A percentile compares a stretch with the other conserved stretches of the same genome.
Evolutionary conservation across 331 rosid species (phyloP).

Genomic region (Quercus tomentella): DNA sequence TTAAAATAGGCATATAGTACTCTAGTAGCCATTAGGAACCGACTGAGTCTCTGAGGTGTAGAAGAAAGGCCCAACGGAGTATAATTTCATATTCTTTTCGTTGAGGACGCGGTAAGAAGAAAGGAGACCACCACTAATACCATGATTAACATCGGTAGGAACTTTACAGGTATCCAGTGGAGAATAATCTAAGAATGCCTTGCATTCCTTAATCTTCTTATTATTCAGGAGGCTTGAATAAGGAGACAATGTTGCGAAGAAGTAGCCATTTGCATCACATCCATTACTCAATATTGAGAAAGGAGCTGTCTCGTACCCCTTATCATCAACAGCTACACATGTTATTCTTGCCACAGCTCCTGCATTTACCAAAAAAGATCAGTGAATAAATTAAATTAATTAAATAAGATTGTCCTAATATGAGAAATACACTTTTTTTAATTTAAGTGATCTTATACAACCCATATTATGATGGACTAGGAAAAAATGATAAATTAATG

Average conservation of each 20-base stretch:
- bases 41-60: constrained; percentile 27
- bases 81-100: constrained; percentile 22
- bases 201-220: constrained; percentile 19
- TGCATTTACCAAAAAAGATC: background rate
- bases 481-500: no score
- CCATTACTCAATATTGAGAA: constrained; percentile 8
- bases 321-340: constrained; percentile 16
- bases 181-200: constrained; percentile 10
- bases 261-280: constrained; percentile 29
- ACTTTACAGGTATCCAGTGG: constrained; percentile 37
- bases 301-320: constrained; percentile 3
- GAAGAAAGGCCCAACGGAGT: constrained; percentile 44
- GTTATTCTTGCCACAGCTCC: constrained; percentile 26
- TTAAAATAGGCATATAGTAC: background rate
- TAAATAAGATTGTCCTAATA: no score
- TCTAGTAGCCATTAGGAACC: constrained; percentile 3
- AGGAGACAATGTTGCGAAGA: constrained; percentile 14
- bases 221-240: background rate
- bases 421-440: no score
- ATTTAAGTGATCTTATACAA: no score
- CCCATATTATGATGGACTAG: no score
- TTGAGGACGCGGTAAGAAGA: constrained; percentile 34
- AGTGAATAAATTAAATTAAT: no score
- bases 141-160: constrained; percentile 40
- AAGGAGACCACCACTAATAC: constrained; percentile 38